Conservation (phyloP, 495 filamentous ascomycete genomes). For the Ascobolus immersus region DNA sequence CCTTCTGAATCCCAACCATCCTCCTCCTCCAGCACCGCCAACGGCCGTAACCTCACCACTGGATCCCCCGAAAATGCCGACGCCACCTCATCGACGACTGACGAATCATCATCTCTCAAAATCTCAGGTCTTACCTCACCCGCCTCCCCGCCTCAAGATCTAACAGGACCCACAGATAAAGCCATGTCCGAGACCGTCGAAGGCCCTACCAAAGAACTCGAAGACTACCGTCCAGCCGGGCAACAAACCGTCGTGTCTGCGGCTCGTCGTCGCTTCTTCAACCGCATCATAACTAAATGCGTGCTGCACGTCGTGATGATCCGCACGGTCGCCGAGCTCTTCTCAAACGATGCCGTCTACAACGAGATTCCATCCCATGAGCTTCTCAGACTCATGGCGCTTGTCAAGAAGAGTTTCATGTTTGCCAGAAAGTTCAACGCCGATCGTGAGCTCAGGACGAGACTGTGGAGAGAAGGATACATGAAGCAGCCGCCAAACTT, state of each 20-base stretch:
- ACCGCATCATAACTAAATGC: slow-evolving; percentile 97
- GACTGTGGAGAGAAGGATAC: slow-evolving; percentile 88
- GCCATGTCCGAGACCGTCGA: slow-evolving; percentile 3
- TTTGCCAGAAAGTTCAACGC: slow-evolving; percentile 95
- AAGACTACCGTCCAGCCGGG: slow-evolving; percentile 71
- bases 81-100: slow-evolving; percentile 8
- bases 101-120: slow-evolving; percentile 23
- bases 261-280: slow-evolving; percentile 87
- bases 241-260: slow-evolving; percentile 82
- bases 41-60: slow-evolving; percentile 12
- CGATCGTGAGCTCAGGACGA: slow-evolving; percentile 83
- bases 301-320: slow-evolving; percentile 96
- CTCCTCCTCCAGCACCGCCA: background rate
- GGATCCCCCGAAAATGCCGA: no score
- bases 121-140: slow-evolving; percentile 29
- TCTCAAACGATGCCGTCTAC: slow-evolving; percentile 92
- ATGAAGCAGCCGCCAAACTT: slow-evolving; percentile 98
- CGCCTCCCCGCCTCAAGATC: no score
- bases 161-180: slow-evolving; percentile 7
- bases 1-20: slow-evolving; percentile 7
- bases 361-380: slow-evolving; percentile 69
- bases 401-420: slow-evolving; percentile 80
- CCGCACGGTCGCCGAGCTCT: slow-evolving; percentile 92
- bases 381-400: slow-evolving; percentile 70
- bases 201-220: slow-evolving; percentile 33